Conservation (phyloP, 768 basidiomycete species). For the Hericium alpestre region DNA sequence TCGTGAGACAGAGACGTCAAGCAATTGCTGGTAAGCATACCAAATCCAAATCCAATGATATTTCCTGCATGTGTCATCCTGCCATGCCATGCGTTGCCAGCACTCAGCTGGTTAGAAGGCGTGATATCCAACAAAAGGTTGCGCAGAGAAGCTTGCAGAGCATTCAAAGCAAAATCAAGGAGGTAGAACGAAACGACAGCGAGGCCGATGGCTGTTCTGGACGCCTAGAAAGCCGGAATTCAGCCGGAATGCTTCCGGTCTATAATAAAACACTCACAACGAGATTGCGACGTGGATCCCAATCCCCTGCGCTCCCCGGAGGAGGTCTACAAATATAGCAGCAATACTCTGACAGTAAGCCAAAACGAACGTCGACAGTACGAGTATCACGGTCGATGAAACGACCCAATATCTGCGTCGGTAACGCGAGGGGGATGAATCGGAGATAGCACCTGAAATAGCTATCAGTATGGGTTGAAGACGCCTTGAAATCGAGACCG, state of each 20-base stretch:
- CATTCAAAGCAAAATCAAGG: constrained; percentile 96
- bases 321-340: constrained; percentile 61
- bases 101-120: constrained; percentile 79
- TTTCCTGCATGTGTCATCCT: constrained; percentile 96
- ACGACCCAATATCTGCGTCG: constrained; percentile 88
- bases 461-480: neutral
- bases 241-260: neutral
- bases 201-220: constrained; percentile 66
- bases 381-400: constrained; percentile 75
- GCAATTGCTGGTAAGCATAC: constrained; percentile 27
- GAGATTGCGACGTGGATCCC: constrained; percentile 66
- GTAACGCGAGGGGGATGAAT: constrained; percentile 84
- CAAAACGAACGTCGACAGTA: constrained; percentile 64
- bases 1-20: neutral
- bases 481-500: constrained; percentile 11
- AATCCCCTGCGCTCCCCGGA: constrained; percentile 69
- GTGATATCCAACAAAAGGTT: constrained; percentile 91
- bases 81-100: constrained; percentile 97
- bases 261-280: constrained; percentile 32
- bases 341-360: constrained; percentile 78
- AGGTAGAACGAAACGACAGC: constrained; percentile 88
- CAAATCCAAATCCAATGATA: constrained; percentile 88
- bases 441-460: constrained; percentile 78
- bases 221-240: constrained; percentile 32
- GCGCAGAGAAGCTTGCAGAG: constrained; percentile 81